Base-by-base conservation (phyloP, 2,329 filamentous ascomycete genomes). In the Seiridium unicorne region DNA sequence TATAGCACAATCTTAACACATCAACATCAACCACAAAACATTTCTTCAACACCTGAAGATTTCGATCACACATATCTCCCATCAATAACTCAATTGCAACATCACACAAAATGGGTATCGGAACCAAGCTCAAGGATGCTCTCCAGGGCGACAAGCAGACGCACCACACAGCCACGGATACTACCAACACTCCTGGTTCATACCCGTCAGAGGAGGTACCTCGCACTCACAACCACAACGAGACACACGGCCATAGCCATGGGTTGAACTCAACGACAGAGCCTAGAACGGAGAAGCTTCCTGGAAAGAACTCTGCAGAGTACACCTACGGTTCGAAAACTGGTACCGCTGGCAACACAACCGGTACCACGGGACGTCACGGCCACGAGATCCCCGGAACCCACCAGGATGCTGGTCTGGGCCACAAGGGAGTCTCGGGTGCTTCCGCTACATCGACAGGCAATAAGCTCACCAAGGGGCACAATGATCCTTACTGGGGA, bases 111-210 rank as follows among this genome's bases (percentile, higher is more conserved):
- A 68, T 68, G 66, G 66, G 66, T 63, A 49, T 68, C 51, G 66
- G 64, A 44, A 53, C 60, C 40, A 68, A 68, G 56, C 65, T 68
- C 60, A 68, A 68, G 64, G 65, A 66, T 36, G 66, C 60, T 38
- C 63, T 68, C 10, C 55, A 59, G 9, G 57, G 62, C 55, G 65
- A 68, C 60, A 59, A 66, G 36, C 32, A 47, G 61, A 26, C 31
- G 44, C 48, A 60, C n/a, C 34, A 55, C n/a, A 32, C 4, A 5
- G 51, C 42, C 38, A 55, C 54, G 26, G 18, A 59, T 42, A 60
- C 55, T 3, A 44, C 36, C 42, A 64, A 58, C 36, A 57, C 61
- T 3, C 63, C 64, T 11, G 64, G 65, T 11, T 38, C 62, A 3
- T 67, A 64, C 42, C 61, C 64, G 9, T 42, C 51, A 3, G 65